Percentiles rank a stretch among this genome's conserved stretches.
phyloP scores from a whole-genome alignment of 768 basidiomycete species.

The Chalciporus pseudorubinellus region DNA sequence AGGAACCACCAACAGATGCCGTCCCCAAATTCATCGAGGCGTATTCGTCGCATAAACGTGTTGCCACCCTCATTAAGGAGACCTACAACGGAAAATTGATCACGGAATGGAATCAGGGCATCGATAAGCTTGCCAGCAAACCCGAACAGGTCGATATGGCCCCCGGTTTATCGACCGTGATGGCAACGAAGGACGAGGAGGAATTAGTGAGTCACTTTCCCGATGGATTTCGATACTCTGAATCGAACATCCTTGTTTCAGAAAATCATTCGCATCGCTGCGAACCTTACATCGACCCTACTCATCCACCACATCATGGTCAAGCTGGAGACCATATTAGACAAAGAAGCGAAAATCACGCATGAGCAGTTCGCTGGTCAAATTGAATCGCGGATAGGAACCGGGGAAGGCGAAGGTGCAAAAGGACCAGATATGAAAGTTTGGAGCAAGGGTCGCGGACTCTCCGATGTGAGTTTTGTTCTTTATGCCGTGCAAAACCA shows the following conservation, averaged over 20 bases:
- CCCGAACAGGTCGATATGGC: slow-evolving; percentile 81
- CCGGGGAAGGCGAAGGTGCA: slow-evolving; percentile 55
- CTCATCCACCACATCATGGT: slow-evolving; percentile 82
- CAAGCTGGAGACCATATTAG: slow-evolving; percentile 87
- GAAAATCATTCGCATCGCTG: slow-evolving; percentile 77
- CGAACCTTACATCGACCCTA: slow-evolving; percentile 79
- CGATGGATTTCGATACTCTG: not conserved
- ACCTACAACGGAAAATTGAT: slow-evolving; percentile 81
- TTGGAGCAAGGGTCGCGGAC: slow-evolving; percentile 76
- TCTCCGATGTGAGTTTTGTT: slow-evolving; percentile 62
- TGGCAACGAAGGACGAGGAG: slow-evolving; percentile 89
- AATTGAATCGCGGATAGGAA: slow-evolving; percentile 86
- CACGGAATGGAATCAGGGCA: slow-evolving; percentile 76
- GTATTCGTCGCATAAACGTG: slow-evolving; percentile 59
- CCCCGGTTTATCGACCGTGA: slow-evolving; percentile 67
- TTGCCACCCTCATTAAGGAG: slow-evolving; percentile 83
- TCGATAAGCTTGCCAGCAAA: slow-evolving; percentile 52
- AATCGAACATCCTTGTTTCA: slow-evolving; percentile 32
- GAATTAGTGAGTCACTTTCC: slow-evolving; percentile 65
- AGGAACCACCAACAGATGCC: slow-evolving; percentile 74
- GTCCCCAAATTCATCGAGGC: slow-evolving; percentile 63
- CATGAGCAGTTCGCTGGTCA: slow-evolving; percentile 84
- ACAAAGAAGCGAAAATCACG: slow-evolving; percentile 85
- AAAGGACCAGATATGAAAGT: slow-evolving; percentile 92
- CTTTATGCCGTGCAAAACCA: not conserved